Conservation (phyloP, 257 asterid genomes). For the Apocynum venetum region DNA sequence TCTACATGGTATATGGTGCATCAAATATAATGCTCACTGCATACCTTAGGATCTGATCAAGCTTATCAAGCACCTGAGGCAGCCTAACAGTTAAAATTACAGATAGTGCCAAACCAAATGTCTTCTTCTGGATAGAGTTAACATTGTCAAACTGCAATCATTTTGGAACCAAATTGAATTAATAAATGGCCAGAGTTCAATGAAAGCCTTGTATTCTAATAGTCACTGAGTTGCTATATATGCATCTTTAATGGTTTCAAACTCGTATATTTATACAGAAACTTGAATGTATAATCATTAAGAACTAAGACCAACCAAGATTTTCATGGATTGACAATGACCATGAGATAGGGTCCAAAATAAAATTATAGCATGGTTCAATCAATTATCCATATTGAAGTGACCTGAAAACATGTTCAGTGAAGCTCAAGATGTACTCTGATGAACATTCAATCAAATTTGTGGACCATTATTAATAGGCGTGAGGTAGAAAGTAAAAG, state of each 20-base stretch:
- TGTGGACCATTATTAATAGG: neutral
- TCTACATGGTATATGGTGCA: neutral
- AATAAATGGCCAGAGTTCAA: neutral
- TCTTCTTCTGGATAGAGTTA: conserved; percentile 59
- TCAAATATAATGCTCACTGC: conserved; percentile 17
- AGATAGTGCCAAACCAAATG: conserved; percentile 79
- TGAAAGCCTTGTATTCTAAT: neutral
- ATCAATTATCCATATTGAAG: neutral
- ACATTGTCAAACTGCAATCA: conserved; percentile 74
- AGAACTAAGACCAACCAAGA: neutral
- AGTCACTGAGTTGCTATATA: neutral
- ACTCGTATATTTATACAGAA: neutral
- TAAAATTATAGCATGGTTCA: neutral
- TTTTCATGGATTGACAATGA: neutral
- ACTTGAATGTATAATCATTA: neutral
- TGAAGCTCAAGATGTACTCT: neutral
- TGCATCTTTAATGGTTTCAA: neutral
- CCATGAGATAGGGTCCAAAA: neutral
- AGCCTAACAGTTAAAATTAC: conserved; percentile 71
- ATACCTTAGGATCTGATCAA: conserved; percentile 91
- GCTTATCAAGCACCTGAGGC: conserved; percentile 91
- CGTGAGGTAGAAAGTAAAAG: neutral
- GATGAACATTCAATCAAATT: neutral
- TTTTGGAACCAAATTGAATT: conserved; percentile 1
- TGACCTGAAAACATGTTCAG: too few species aligned